These are phyloP conservation scores for Nicotiana paniculata DNA, from an alignment of 257 asterid genomes.

Conservation along the genomic window DNA sequence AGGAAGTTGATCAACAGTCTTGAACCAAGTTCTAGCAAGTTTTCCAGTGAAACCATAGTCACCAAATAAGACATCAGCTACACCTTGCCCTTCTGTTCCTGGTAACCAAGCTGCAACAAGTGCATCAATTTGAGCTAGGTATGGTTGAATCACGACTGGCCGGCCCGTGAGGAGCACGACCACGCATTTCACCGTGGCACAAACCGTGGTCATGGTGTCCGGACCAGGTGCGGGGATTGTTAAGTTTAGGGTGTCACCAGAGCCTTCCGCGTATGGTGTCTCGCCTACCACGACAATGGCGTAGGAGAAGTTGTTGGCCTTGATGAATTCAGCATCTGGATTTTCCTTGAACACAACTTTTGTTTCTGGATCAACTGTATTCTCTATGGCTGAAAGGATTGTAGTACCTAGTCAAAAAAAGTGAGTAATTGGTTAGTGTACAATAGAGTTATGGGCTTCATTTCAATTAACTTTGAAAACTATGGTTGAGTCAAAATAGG, in stretches of 20 bases:
- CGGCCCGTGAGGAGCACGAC: slow-evolving; percentile 12
- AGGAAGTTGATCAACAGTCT: slow-evolving; percentile 17
- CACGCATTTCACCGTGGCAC: slow-evolving; percentile 12
- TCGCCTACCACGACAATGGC: slow-evolving; percentile 13
- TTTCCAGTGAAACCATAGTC: slow-evolving; percentile 12
- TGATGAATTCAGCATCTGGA: neutral
- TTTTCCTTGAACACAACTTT: slow-evolving; percentile 4
- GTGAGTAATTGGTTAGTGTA: neutral
- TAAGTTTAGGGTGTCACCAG: slow-evolving; percentile 11
- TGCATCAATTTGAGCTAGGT: slow-evolving; percentile 10
- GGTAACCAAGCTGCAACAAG: slow-evolving; percentile 16
- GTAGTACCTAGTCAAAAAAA: neutral
- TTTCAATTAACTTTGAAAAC: neutral
- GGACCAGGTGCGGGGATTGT: slow-evolving; percentile 11
- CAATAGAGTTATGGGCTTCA: neutral
- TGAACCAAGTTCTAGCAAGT: slow-evolving; percentile 15
- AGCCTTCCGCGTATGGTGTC: slow-evolving; percentile 8
- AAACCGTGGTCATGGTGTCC: neutral
- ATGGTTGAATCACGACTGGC: slow-evolving; percentile 14
- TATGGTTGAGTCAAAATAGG: neutral
- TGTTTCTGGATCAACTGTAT: slow-evolving; percentile 10
- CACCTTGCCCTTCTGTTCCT: slow-evolving; percentile 16
- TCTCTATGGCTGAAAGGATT: slow-evolving; percentile 12
- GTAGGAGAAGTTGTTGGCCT: slow-evolving; percentile 6
- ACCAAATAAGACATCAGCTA: slow-evolving; percentile 14